These are phyloP conservation scores for Venturia oleaginea DNA, from an alignment of 2,329 filamentous ascomycete species.

Conservation along the genomic window DNA sequence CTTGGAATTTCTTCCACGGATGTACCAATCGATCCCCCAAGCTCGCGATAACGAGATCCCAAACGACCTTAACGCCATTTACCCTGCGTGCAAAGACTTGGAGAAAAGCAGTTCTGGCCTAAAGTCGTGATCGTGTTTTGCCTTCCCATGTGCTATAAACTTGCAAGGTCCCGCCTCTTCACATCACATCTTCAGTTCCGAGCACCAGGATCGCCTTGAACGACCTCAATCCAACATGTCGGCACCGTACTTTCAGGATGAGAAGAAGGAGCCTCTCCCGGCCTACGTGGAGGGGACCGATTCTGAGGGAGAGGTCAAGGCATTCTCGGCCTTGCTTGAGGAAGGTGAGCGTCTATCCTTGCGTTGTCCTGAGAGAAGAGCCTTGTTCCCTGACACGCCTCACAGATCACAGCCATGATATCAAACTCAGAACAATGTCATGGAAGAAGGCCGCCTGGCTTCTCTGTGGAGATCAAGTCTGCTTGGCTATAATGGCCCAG, in stretches of 20 bases:
- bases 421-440: conserved; percentile 44
- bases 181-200: background rate
- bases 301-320: conserved; percentile 11
- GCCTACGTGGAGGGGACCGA: conserved; percentile 5
- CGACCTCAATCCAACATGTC: background rate
- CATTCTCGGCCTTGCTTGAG: conserved; percentile 22
- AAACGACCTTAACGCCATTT: background rate
- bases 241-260: background rate
- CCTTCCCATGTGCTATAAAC: conserved; percentile 10
- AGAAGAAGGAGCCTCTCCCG: conserved; percentile 6
- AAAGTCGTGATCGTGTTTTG: background rate
- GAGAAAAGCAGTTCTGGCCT: background rate
- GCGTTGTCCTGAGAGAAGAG: background rate
- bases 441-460: conserved; percentile 45
- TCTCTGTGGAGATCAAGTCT: conserved; percentile 41
- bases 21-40: background rate
- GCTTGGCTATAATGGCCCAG: conserved; percentile 44
- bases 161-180: conserved; percentile 5
- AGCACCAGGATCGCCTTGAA: background rate
- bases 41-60: background rate
- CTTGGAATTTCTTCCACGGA: background rate
- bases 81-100: background rate
- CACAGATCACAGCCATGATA: conserved; percentile 40
- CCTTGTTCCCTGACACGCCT: background rate
- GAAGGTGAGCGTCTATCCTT: conserved; percentile 20